Evolutionary conservation across 2,329 filamentous ascomycete species (phyloP).

Genomic region (Hypoxylon sp.): DNA sequence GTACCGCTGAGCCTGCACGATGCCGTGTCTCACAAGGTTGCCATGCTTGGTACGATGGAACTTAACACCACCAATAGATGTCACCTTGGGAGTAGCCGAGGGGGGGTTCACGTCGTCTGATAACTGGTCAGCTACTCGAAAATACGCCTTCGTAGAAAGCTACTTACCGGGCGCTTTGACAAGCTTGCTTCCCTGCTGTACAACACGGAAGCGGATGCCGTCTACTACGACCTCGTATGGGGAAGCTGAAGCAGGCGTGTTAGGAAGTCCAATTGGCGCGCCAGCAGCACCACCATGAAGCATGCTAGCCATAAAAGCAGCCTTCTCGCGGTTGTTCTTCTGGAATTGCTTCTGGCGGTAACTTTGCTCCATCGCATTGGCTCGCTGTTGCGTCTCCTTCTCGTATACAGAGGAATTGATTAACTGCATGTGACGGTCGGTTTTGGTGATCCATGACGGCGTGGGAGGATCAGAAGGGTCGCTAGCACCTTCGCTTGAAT

Average conservation of each 20-base stretch:
- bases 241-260: constrained; percentile 54
- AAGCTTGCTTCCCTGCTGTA: constrained; percentile 86
- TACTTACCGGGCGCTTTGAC: constrained; percentile 78
- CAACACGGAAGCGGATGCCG: constrained; percentile 80
- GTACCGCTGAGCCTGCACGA: constrained; percentile 83
- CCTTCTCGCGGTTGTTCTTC: constrained; percentile 70
- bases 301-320: constrained; percentile 67
- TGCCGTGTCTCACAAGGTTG: constrained; percentile 83
- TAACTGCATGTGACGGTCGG: constrained; percentile 82
- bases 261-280: constrained; percentile 48
- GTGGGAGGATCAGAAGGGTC: constrained; percentile 57
- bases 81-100: constrained; percentile 80
- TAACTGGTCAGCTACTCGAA: constrained; percentile 44
- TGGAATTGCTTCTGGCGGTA: constrained; percentile 69
- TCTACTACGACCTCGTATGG: constrained; percentile 77
- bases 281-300: constrained; percentile 54
- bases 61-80: constrained; percentile 80
- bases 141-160: constrained; percentile 16
- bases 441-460: constrained; percentile 77
- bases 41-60: constrained; percentile 91
- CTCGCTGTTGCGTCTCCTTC: constrained; percentile 77
- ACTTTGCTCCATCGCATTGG: constrained; percentile 80
- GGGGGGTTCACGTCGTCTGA: constrained; percentile 72
- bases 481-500: constrained; percentile 47
- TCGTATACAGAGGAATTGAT: constrained; percentile 86